Base-by-base conservation (phyloP, 768 basidiomycete genomes). In the Imleria badia region DNA sequence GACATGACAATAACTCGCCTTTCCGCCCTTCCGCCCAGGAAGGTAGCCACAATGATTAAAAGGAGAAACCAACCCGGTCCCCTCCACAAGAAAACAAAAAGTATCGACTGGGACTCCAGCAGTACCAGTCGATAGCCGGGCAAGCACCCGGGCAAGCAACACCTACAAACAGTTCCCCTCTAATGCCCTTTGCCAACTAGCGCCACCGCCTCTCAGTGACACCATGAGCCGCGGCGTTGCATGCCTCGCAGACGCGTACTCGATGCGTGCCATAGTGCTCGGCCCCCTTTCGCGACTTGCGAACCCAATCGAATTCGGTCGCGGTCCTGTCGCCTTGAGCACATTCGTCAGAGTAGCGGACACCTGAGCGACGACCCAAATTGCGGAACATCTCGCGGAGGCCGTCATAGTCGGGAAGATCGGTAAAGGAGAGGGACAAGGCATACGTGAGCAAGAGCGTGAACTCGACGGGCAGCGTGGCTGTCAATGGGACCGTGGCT, bases 351-450 rank as follows among this genome's bases (percentile, higher is more conserved):
- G 61, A 52, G 47, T 72, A 72, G 51, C 76, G 75, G 8, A 84
- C 72, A 1, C 79, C 81, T n/a, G 79, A 70, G 10, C 80, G 76
- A 54, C 74, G 76, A 1, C 80, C 85, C 12, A 87, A 65, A 5
- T 78, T 81, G 15, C 80, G 78, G 69, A 94, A 91, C 42, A 92
- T 79, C 42, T 80, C 81, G 40, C 91, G 79, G 22, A 94, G 75
- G 26, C 91, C 91, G 41, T 85, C 86, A 63, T 94, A 95, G 71
- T 95, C 93, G 11, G 92, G 93, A 38, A 91, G 77, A 74, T 94
- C 92, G 64, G 90, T 90, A 61, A 94, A 94, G 59, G 87, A 87
- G 34, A 95, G 82, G 2, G 84, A 84, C 42, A 92, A 82, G 20
- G 87, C 84, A 72, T 94, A 94, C 42, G 71, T 72, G 70, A 87